A percentile compares a stretch with the other conserved stretches of the same genome.
Conservation (phyloP, 805 yeast genomes). For the Metschnikowia lochheadii region DNA sequence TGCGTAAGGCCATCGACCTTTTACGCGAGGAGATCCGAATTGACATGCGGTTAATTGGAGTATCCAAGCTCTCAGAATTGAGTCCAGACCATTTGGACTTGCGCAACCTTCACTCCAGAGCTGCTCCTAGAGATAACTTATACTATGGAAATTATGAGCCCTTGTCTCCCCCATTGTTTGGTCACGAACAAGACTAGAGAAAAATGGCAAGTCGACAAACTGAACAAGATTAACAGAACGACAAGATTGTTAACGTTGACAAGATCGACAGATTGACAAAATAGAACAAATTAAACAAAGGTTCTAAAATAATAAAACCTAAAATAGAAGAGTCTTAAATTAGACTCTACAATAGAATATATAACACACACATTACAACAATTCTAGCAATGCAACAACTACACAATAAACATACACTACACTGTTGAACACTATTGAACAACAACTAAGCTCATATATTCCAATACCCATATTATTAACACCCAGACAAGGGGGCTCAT, state of each 20-base stretch:
- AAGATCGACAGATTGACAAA: too few species aligned
- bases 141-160: conserved; percentile 16
- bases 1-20: conserved; percentile 53
- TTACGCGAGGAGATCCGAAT: conserved; percentile 67
- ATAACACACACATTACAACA: too few species aligned
- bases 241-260: too few species aligned
- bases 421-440: too few species aligned
- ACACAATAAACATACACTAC: too few species aligned
- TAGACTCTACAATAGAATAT: too few species aligned
- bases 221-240: not conserved
- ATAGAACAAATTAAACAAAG: too few species aligned
- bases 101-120: conserved; percentile 8
- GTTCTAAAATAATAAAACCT: too few species aligned
- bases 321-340: too few species aligned
- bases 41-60: conserved; percentile 81
- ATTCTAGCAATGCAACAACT: too few species aligned
- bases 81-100: conserved; percentile 14
- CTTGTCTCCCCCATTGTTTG: conserved; percentile 11
- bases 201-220: not conserved
- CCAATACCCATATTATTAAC: not conserved
- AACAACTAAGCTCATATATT: too few species aligned
- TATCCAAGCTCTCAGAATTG: conserved; percentile 39
- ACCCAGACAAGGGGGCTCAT: not conserved
- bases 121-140: conserved; percentile 10
- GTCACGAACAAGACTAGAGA: conserved; percentile 5